Evolutionary conservation across 2,329 filamentous ascomycete species (phyloP).

Genomic region (Ophiognomonia clavigignenti-juglandacearum): DNA sequence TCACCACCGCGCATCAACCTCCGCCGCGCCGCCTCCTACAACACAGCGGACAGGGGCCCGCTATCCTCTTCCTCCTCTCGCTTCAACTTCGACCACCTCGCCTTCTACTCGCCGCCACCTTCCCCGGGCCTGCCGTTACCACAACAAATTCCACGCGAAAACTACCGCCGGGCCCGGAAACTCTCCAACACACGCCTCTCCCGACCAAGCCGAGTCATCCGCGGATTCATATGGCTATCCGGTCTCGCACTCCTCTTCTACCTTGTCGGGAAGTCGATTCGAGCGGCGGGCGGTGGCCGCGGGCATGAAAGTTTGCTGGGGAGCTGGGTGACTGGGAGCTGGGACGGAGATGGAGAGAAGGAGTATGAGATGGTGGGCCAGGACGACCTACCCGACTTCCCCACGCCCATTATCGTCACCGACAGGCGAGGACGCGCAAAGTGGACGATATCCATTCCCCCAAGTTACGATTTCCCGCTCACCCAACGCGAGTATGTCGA

Average conservation of each 20-base stretch:
- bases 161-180: slow-evolving; percentile 58
- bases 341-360: slow-evolving; percentile 21
- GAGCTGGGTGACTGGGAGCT: slow-evolving; percentile 29
- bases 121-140: slow-evolving; percentile 62
- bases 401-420: slow-evolving; percentile 66
- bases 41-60: slow-evolving; percentile 45
- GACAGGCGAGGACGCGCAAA: slow-evolving; percentile 60
- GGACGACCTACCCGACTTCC: slow-evolving; percentile 62
- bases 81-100: slow-evolving; percentile 63
- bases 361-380: slow-evolving; percentile 65
- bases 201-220: slow-evolving; percentile 53
- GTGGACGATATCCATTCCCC: slow-evolving; percentile 81
- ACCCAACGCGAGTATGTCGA: slow-evolving; percentile 60
- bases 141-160: slow-evolving; percentile 57
- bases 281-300: slow-evolving; percentile 22
- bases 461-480: slow-evolving; percentile 61
- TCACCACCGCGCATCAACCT: slow-evolving; percentile 52
- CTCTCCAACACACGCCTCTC: slow-evolving; percentile 42
- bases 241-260: slow-evolving; percentile 49
- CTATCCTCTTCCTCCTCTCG: slow-evolving; percentile 57
- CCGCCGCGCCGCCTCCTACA: slow-evolving; percentile 54
- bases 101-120: slow-evolving; percentile 61
- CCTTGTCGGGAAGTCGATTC: slow-evolving; percentile 32
- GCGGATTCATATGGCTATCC: slow-evolving; percentile 49
- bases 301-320: slow-evolving; percentile 26